Evolutionary conservation across 495 filamentous ascomycete genomes (phyloP).

Genomic region (Haplographium delicatum): DNA sequence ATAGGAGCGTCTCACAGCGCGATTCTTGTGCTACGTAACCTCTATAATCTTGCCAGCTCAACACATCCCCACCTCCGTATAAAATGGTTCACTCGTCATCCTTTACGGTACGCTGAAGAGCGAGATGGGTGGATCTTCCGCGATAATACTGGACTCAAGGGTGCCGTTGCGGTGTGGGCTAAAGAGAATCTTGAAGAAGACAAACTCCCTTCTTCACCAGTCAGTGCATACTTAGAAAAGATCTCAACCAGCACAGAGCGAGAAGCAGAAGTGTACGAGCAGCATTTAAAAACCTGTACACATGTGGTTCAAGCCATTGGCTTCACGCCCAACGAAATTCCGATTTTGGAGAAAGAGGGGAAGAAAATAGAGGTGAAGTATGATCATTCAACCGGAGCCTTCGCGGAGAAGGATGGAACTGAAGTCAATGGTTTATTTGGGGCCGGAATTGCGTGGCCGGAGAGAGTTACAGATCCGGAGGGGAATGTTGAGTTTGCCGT

Average conservation of each 20-base stretch:
- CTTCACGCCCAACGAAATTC: constrained; percentile 44
- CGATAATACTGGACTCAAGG: constrained; percentile 61
- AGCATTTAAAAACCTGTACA: constrained; percentile 42
- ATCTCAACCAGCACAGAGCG: constrained; percentile 42
- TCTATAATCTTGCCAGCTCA: constrained; percentile 43
- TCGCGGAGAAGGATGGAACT: constrained; percentile 34
- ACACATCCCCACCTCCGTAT: constrained; percentile 48
- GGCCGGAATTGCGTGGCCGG: constrained; percentile 57
- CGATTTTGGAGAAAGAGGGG: constrained; percentile 27
- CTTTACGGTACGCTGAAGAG: constrained; percentile 55
- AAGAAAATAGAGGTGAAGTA: constrained; percentile 35
- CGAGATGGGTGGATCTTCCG: constrained; percentile 57
- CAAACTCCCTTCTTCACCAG: constrained; percentile 38
- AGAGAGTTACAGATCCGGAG: constrained; percentile 51
- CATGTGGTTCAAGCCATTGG: constrained; percentile 53
- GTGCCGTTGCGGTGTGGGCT: constrained; percentile 54
- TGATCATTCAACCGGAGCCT: constrained; percentile 45
- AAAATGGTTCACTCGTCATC: constrained; percentile 57
- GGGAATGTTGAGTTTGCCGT: constrained; percentile 59
- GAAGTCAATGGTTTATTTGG: constrained; percentile 48
- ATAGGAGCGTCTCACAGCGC: constrained; percentile 59
- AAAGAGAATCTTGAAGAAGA: constrained; percentile 50
- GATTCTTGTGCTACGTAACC: constrained; percentile 55
- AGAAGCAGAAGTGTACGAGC: constrained; percentile 37
- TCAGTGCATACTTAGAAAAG: constrained; percentile 45